Evolutionary conservation across 352 stramenopile species (phyloP).

Genomic region (Globisporangium emineosum): DNA sequence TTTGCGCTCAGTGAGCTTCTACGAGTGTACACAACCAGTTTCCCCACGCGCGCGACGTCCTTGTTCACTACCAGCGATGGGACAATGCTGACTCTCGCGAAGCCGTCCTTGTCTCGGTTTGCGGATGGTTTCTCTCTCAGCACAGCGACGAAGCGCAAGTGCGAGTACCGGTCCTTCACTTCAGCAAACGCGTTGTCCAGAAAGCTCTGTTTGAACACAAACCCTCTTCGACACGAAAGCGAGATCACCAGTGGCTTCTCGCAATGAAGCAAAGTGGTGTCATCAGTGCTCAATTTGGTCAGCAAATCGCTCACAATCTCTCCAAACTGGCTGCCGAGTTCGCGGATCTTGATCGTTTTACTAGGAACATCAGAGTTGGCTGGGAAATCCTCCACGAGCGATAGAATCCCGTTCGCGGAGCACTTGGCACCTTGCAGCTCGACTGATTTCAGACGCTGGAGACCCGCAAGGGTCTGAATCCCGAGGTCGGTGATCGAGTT

Average conservation of each 20-base stretch:
- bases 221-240: conserved; percentile 33
- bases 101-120: conserved; percentile 25
- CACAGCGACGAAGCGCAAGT: conserved; percentile 37
- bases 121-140: conserved; percentile 24
- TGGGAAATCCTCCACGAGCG: conserved; percentile 15
- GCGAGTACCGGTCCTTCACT: conserved; percentile 18
- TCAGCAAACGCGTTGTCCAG: conserved; percentile 24
- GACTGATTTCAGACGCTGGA: conserved; percentile 21
- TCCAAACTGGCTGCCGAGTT: conserved; percentile 41
- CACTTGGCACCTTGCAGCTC: conserved; percentile 41
- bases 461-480: conserved; percentile 22
- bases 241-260: conserved; percentile 23
- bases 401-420: conserved; percentile 24
- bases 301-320: conserved; percentile 35
- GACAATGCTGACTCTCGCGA: conserved; percentile 20
- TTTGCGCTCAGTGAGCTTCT: conserved; percentile 18
- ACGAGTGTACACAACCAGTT: conserved; percentile 33
- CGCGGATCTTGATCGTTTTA: conserved; percentile 24
- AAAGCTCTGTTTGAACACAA: conserved; percentile 34
- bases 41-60: conserved; percentile 34
- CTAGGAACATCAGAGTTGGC: background rate
- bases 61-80: conserved; percentile 26
- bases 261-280: background rate
- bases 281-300: conserved; percentile 6
- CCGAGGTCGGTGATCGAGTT: conserved; percentile 38